Base-by-base conservation (phyloP, 768 basidiomycete species). In the Lentinula raphanica region DNA sequence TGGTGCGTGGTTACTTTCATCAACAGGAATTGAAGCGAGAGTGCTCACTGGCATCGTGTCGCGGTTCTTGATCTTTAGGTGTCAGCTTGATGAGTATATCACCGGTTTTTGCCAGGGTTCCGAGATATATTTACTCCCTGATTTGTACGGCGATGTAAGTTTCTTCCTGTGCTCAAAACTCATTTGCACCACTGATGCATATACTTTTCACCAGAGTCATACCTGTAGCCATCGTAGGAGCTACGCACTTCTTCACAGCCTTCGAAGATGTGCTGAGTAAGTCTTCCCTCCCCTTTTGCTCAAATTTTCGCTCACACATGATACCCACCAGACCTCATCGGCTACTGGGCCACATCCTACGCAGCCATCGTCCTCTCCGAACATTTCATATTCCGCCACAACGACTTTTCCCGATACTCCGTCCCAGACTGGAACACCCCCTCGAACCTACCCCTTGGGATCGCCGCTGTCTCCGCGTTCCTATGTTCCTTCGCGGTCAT, bases 141-240 rank as follows among this genome's bases (percentile, higher is more conserved):
- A 61, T 90, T 49, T 84, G 84, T 5, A 85, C 80, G 11, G 86
- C 80, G 2, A 82, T 89, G 87, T 88, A 54, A 57, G 83, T 77
- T n/a, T n/a, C 13, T 12, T 48, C 25, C 8, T 23, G 35, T 15
- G n/a, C 6, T 40, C 40, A 35, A 25, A 48, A 49, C n/a, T 8
- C 17, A 35, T 44, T 42, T 23, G 28, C 13, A 45, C 50, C 31
- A 49, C 38, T 29, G 5, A 19, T 51, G 39, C 56, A 39, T 39
- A 23, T 13, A 23, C n/a, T n/a, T n/a, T n/a, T 25, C 32, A 9
- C 11, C 50, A 89, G 88, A 58, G 73, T 85, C 58, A 77, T 88
- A n/a, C 86, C 87, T 0, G 60, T 91, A 11, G 75, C 86, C 17
- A 86, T 92, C 54, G 75, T 84, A n/a, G 90, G 88, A 17, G 81